Evolutionary conservation across 1,139 yeast genomes (phyloP), one percentile per base, ranked within the genome.

Genomic region (Kodamaea derodonti): DNA sequence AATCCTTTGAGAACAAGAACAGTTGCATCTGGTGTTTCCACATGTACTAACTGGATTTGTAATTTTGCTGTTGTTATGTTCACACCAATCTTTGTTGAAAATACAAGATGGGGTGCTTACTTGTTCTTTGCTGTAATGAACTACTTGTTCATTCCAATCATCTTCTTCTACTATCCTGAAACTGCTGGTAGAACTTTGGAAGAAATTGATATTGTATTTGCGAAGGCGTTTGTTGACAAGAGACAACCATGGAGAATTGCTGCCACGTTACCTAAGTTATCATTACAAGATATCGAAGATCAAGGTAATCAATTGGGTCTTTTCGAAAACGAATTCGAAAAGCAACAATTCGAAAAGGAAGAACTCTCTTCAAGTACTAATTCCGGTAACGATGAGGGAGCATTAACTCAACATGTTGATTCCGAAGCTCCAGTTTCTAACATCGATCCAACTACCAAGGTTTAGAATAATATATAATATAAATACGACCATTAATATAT

Each of bases 1-100:
- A 70, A 76, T 49, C 81, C 84, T n/a, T 66, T 75, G 54, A 67
- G 73, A 52, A 72, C 78, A 30, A 73, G 84, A 62, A 75, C 80
- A 32, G 65, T 54, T 60, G 80, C 65, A 53, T 62, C 75, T 34
- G 82, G 80, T 26, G 58, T 74, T 24, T 56, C 62, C 29, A 62
- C 67, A 12, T 61, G 65, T 46, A 54, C 78, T 40, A 73, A 74
- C 61, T 72, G 77, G 77, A 52, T 65, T 35, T 63, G 66, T 57
- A 71, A 71, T 56, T 73, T 72, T 47, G 62, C 73, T 53, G 75
- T 72, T 18, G 76, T 73, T 34, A 66, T 69, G 70, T 65, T 74
- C 45, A 74, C 80, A 11, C 80, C 80, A 1, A 57, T 72, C 27
- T 72, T 71, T 27, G 67, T 75, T 51, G 52, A 51, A 33, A 58